Conservation (phyloP, 495 filamentous ascomycete genomes). For the Cercophora scortea region DNA sequence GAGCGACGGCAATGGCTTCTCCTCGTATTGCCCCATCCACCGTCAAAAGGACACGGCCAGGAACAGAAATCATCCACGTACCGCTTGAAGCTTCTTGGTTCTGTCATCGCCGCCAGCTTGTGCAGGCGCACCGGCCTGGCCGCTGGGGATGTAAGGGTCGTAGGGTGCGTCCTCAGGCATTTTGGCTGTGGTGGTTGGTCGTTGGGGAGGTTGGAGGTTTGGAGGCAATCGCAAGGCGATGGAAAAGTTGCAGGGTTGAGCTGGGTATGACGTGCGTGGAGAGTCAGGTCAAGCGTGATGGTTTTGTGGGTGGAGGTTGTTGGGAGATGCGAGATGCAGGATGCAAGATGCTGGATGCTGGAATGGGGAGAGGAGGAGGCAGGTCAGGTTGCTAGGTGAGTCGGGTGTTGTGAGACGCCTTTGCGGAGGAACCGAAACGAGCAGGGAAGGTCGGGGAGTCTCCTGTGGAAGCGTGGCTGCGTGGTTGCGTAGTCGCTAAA, state of each 20-base stretch:
- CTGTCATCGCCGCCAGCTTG: constrained; percentile 34
- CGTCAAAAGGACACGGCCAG: constrained; percentile 7
- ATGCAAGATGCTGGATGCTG: neutral
- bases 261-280: constrained; percentile 1
- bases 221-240: neutral
- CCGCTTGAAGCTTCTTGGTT: constrained; percentile 67
- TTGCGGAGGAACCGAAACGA: constrained; percentile 20
- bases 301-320: constrained; percentile 6
- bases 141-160: constrained; percentile 83
- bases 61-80: constrained; percentile 43
- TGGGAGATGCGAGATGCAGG: constrained; percentile 4
- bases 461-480: neutral
- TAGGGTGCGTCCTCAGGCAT: constrained; percentile 78
- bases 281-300: constrained; percentile 5
- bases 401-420: constrained; percentile 16
- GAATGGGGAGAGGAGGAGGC: constrained; percentile 13
- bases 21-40: too few relatives aligned
- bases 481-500: constrained; percentile 14
- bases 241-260: neutral
- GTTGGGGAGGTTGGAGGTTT: neutral
- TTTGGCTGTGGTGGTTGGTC: constrained; percentile 5
- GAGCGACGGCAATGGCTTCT: too few relatives aligned
- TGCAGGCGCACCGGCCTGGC: constrained; percentile 28
- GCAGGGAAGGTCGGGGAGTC: constrained; percentile 14
- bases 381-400: constrained; percentile 10